Evolutionary conservation across 805 yeast genomes (phyloP).

Genomic region (Ogataea kodamae): DNA sequence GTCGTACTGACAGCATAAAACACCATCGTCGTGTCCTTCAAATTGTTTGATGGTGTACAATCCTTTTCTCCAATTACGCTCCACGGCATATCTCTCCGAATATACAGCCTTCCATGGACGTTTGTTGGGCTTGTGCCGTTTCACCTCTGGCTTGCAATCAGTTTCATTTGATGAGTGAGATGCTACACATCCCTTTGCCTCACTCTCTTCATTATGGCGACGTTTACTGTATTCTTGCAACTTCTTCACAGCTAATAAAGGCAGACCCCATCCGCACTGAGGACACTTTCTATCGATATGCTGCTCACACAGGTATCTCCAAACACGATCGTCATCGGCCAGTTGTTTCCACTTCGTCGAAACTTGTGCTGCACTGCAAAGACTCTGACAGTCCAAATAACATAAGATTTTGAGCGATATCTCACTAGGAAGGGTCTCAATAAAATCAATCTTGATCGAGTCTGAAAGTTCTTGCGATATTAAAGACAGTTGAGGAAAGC

Average conservation of each 20-base stretch:
- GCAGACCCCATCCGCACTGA: conserved; percentile 98
- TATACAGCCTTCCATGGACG: conserved; percentile 97
- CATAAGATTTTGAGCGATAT: conserved; percentile 79
- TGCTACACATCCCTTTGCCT: conserved; percentile 20
- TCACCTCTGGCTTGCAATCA: conserved; percentile 8
- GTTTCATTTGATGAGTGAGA: conserved; percentile 24
- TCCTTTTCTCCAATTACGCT: conserved; percentile 93
- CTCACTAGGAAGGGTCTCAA: conserved; percentile 81
- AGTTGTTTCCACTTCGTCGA: conserved; percentile 79
- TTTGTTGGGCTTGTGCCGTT: conserved; percentile 26
- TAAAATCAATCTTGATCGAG: conserved; percentile 83
- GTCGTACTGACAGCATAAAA: conserved; percentile 82
- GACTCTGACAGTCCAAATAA: conserved; percentile 87
- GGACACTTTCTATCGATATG: conserved; percentile 97
- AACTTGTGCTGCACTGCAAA: conserved; percentile 92
- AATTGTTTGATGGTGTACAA: conserved; percentile 59
- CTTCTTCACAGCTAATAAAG: conserved; percentile 83
- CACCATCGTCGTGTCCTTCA: conserved; percentile 82
- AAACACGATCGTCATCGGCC: conserved; percentile 95
- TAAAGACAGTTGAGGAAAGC: conserved; percentile 91
- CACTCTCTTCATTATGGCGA: conserved; percentile 26
- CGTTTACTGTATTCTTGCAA: conserved; percentile 30
- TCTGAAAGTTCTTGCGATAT: conserved; percentile 75
- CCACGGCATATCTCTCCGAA: conserved; percentile 85
- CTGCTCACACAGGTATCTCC: conserved; percentile 98